A percentile compares a stretch with the other conserved stretches of the same genome.
phyloP scores from a whole-genome alignment of 129 eudicot species.

The Smallanthus sonchifolius region DNA sequence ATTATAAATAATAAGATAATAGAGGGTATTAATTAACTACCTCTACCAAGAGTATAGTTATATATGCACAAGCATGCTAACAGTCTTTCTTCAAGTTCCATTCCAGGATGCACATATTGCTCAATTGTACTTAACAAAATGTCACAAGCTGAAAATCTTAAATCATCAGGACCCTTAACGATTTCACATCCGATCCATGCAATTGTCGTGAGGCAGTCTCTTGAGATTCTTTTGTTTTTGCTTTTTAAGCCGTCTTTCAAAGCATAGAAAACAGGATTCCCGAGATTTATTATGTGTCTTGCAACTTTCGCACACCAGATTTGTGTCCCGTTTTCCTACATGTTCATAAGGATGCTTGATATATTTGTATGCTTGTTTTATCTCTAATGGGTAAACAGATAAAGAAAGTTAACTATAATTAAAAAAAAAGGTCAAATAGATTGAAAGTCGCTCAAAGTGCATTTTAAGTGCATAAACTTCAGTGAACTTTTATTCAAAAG shows the following conservation, averaged over 20 bases:
- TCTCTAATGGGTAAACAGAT: not conserved
- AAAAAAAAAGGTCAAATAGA: too few species aligned
- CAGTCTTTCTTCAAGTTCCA: slow-evolving; percentile 73
- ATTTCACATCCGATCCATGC: slow-evolving; percentile 84
- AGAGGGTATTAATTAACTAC: slow-evolving; percentile 24
- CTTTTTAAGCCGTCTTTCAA: slow-evolving; percentile 65
- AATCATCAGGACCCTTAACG: slow-evolving; percentile 47
- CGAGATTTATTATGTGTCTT: slow-evolving; percentile 42
- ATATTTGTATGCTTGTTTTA: not conserved
- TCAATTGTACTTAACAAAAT: slow-evolving; percentile 53
- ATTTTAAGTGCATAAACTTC: not conserved
- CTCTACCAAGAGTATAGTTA: slow-evolving; percentile 75
- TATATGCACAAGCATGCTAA: slow-evolving; percentile 76
- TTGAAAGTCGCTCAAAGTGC: not conserved
- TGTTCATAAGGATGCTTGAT: slow-evolving; percentile 1
- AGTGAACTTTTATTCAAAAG: not conserved
- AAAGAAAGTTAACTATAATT: not conserved
- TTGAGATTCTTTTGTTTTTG: slow-evolving; percentile 55
- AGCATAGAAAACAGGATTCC: slow-evolving; percentile 50
- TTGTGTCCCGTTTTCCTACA: slow-evolving; percentile 59
- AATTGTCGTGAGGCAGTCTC: slow-evolving; percentile 57
- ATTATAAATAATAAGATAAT: not conserved
- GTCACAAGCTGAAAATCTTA: slow-evolving; percentile 70
- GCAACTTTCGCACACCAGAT: slow-evolving; percentile 63
- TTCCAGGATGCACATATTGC: slow-evolving; percentile 79